Percentiles rank a stretch among this genome's conserved stretches.
Evolutionary conservation across 2,329 filamentous ascomycete species (phyloP).

Genomic region (Cadophora malorum): DNA sequence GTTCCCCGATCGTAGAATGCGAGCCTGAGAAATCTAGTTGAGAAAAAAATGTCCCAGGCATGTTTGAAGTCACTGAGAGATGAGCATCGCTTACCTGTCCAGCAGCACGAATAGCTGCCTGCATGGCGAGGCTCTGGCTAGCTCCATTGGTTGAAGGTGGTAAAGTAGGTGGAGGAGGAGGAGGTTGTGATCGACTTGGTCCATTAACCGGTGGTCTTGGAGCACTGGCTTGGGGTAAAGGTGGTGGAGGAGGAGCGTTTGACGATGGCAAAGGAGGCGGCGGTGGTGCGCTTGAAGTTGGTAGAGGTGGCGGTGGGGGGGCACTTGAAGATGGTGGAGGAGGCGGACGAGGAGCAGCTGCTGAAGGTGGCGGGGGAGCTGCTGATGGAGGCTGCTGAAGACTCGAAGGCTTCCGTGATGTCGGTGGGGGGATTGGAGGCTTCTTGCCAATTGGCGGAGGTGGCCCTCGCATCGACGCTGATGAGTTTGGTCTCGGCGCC

Average conservation of each 20-base stretch:
- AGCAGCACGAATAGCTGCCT: conserved; percentile 54
- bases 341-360: conserved; percentile 44
- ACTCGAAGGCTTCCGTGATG: conserved; percentile 62
- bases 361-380: conserved; percentile 46
- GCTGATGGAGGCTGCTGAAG: conserved; percentile 48
- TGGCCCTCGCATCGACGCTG: conserved; percentile 69
- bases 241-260: conserved; percentile 44
- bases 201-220: conserved; percentile 40
- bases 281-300: conserved; percentile 45
- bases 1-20: not conserved
- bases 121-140: conserved; percentile 50
- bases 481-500: conserved; percentile 63
- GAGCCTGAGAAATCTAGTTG: not conserved
- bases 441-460: conserved; percentile 83
- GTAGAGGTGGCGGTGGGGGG: conserved; percentile 44
- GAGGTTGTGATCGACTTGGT: conserved; percentile 33
- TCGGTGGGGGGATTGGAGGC: conserved; percentile 63
- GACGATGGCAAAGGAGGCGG: conserved; percentile 39
- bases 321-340: conserved; percentile 46
- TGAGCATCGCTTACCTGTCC: conserved; percentile 31
- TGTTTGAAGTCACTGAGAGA: not conserved
- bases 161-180: conserved; percentile 45
- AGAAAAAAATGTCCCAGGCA: not conserved
- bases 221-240: conserved; percentile 40
- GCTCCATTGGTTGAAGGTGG: conserved; percentile 44